These are phyloP conservation scores for Pinus taeda DNA, from an alignment of 75 land plant species.

Conservation along the genomic window DNA sequence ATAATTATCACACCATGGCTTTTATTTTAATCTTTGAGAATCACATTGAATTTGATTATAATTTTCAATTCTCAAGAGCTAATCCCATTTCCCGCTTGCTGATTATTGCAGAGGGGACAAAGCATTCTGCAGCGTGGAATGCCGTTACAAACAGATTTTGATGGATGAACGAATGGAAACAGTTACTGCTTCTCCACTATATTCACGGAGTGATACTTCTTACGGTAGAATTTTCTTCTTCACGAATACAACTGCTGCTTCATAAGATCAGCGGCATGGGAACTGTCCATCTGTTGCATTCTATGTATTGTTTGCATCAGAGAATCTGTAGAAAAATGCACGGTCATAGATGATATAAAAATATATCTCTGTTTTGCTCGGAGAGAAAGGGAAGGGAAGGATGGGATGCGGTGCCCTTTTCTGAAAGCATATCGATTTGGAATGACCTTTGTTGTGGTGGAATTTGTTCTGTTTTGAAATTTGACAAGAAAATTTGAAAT, in stretches of 20 bases:
- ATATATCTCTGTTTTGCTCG: not conserved
- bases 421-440: not conserved
- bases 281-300: not conserved
- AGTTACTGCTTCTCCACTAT: not conserved
- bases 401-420: not conserved
- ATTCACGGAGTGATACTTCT: not conserved
- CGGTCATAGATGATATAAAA: constrained; percentile 5
- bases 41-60: not conserved
- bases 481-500: too few species aligned
- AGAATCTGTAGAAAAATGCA: constrained; percentile 4
- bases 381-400: not conserved
- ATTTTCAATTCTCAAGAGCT: not conserved
- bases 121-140: constrained; percentile 71
- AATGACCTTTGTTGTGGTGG: not conserved
- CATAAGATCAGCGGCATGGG: not conserved
- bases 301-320: not conserved
- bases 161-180: constrained; percentile 44
- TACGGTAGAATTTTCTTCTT: not conserved
- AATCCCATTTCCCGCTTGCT: not conserved
- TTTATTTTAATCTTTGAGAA: not conserved
- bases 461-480: too few species aligned
- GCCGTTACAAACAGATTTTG: constrained; percentile 54
- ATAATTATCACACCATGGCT: not conserved
- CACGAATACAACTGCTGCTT: too few species aligned
- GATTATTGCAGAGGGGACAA: constrained; percentile 59